Conservation (phyloP, 1,284 basidiomycete species). For the Clitocybe nebularis region DNA sequence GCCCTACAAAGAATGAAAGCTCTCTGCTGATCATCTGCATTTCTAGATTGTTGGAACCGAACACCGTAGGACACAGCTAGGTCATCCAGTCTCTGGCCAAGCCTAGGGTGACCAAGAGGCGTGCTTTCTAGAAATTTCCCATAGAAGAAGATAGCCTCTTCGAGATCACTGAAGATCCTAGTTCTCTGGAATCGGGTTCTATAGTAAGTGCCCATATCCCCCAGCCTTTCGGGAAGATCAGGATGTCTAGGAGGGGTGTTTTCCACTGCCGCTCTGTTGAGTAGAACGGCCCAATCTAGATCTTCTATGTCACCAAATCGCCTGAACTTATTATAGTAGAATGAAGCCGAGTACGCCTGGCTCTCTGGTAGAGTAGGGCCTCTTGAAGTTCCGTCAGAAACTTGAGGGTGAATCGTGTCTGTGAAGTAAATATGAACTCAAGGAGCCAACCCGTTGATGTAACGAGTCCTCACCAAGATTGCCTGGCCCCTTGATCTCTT, state of each 20-base stretch:
- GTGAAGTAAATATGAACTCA: too few relatives aligned
- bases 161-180: too few relatives aligned
- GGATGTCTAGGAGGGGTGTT: not conserved
- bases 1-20: not conserved
- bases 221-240: not conserved
- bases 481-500: too few relatives aligned
- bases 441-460: too few relatives aligned
- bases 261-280: not conserved
- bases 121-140: not conserved
- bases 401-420: not conserved
- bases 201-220: too few relatives aligned
- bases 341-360: not conserved
- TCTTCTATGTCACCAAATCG: not conserved
- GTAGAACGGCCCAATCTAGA: not conserved
- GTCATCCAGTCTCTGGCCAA: not conserved
- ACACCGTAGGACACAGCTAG: not conserved
- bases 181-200: too few relatives aligned
- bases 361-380: not conserved
- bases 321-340: not conserved
- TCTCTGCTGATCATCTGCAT: not conserved
- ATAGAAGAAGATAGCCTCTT: too few relatives aligned
- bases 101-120: not conserved
- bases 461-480: too few relatives aligned
- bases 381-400: not conserved
- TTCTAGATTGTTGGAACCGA: not conserved